Percentiles rank a stretch among this genome's conserved stretches.
These are phyloP conservation scores for Secale cereale DNA, from an alignment of 176 grass and related monocot genomes.

Conservation along the genomic window DNA sequence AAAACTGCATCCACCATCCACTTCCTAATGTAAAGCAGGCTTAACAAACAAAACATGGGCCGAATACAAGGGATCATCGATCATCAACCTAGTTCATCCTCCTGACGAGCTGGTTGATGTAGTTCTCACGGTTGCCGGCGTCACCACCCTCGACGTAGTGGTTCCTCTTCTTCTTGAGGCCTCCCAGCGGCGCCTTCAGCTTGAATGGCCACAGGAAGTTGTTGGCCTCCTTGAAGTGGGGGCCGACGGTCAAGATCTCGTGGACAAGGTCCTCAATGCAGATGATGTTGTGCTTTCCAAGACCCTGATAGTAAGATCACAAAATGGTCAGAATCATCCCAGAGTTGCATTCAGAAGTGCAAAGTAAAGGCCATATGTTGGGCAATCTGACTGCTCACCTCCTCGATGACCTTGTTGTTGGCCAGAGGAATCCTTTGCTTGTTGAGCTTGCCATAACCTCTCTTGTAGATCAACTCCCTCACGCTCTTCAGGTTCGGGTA, in stretches of 20 bases:
- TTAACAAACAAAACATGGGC: neutral
- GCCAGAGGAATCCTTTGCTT: slow-evolving; percentile 68
- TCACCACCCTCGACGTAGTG: slow-evolving; percentile 63
- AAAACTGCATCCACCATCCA: slow-evolving; percentile 48
- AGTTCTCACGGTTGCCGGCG: slow-evolving; percentile 63
- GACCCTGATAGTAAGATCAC: slow-evolving; percentile 16
- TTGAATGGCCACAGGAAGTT: slow-evolving; percentile 80
- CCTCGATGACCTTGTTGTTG: slow-evolving; percentile 69
- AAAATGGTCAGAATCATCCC: neutral
- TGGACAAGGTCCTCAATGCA: slow-evolving; percentile 74
- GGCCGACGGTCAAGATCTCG: slow-evolving; percentile 62
- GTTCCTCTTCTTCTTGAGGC: slow-evolving; percentile 67
- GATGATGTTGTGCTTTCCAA: slow-evolving; percentile 62
- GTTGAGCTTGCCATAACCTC: slow-evolving; percentile 78
- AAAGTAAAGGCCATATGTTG: neutral
- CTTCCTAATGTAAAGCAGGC: slow-evolving; percentile 17
- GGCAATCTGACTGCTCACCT: slow-evolving; percentile 12
- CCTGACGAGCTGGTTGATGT: slow-evolving; percentile 78
- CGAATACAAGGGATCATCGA: neutral
- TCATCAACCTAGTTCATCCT: slow-evolving; percentile 50
- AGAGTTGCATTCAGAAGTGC: neutral
- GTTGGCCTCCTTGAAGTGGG: slow-evolving; percentile 73
- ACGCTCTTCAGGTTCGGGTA: slow-evolving; percentile 88
- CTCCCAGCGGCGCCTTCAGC: slow-evolving; percentile 57
- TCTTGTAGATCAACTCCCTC: slow-evolving; percentile 76